Evolutionary conservation across 192 early-diverging fungal species (phyloP), one percentile per base, ranked within the genome.

Genomic region (Umbelopsis sp.): DNA sequence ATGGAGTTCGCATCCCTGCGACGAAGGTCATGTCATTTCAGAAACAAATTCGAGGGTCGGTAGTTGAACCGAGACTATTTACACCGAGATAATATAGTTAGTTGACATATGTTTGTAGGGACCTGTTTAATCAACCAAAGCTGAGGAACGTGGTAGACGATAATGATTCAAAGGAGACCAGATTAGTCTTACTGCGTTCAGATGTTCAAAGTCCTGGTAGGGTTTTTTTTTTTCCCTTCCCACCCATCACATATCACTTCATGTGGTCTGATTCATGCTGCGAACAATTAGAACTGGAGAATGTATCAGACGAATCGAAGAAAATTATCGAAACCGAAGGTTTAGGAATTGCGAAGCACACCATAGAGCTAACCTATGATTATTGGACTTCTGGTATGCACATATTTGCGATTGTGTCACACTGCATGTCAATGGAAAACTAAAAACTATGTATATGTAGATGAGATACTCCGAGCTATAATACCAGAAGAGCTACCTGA

Each of bases 401-500:
- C 16, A n/a, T n/a, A 11, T 8, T 33, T 25, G 15, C 25, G 3
- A 10, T 8, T 21, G 3, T 37, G 8, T 68, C 13, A n/a, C 1
- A 33, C 22, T 12, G 51, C 1, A n/a, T 11, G 51, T 66, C 16
- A 23, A 61, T 16, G 65, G 16, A 68, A 68, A 9, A 20, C 21
- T 64, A 22, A 21, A 21, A 49, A 7, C 6, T 18, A 21, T 1
- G 50, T 22, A 49, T 61, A 8, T 41, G n/a, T 71, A 85, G 95
- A 99, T 55, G 93, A 99, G 68, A 86, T 99, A n/a, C 79, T 99
- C 30, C 80, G 90, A 35, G 91, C 97, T 9, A 87, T 99, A 6
- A 76, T 99, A 2, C 97, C 97, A 1, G 88, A 90, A 37, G 84
- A 90, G 11, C 68, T 86, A 41, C 74, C 74, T 45, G 93, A 97